These are phyloP conservation scores for Schrenkiella parvula DNA, from an alignment of 345 rosid genomes.

Conservation along the genomic window DNA sequence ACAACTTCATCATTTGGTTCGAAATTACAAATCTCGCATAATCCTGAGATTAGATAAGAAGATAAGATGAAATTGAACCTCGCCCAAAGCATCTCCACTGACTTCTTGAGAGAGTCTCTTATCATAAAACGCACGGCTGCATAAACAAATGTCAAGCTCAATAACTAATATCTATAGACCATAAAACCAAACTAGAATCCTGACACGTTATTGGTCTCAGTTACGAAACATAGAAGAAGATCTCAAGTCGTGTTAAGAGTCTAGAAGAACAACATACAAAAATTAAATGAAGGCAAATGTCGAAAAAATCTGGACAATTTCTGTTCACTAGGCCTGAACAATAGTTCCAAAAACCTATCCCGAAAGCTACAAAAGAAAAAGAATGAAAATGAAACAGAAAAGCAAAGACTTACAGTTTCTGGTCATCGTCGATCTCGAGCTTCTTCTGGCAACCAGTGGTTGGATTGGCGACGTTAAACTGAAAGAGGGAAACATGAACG, in stretches of 20 bases:
- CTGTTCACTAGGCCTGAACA: not conserved
- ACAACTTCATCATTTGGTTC: not conserved
- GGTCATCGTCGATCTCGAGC: slow-evolving; percentile 51
- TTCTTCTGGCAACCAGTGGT: slow-evolving; percentile 57
- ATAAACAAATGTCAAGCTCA: not conserved
- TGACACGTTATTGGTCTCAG: not conserved
- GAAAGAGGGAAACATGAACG: not conserved
- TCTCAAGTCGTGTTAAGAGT: not conserved
- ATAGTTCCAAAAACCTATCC: not conserved
- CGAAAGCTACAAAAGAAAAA: not conserved
- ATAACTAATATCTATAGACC: not conserved
- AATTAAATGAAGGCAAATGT: not conserved
- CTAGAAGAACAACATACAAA: not conserved
- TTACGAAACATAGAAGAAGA: not conserved
- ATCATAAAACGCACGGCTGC: slow-evolving; percentile 60
- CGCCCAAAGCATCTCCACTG: slow-evolving; percentile 72
- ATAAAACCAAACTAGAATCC: not conserved
- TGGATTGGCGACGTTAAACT: slow-evolving; percentile 52
- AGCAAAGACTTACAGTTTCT: slow-evolving; percentile 38
- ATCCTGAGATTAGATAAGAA: not conserved
- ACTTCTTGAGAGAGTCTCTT: slow-evolving; percentile 85
- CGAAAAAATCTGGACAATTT: not conserved
- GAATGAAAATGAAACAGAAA: not conserved
- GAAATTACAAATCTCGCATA: not conserved
- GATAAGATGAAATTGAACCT: slow-evolving; percentile 33